A percentile compares a stretch with the other conserved stretches of the same genome.
phyloP scores from a whole-genome alignment of 768 basidiomycete genomes.

The Rubroboletus pulcherrimus region DNA sequence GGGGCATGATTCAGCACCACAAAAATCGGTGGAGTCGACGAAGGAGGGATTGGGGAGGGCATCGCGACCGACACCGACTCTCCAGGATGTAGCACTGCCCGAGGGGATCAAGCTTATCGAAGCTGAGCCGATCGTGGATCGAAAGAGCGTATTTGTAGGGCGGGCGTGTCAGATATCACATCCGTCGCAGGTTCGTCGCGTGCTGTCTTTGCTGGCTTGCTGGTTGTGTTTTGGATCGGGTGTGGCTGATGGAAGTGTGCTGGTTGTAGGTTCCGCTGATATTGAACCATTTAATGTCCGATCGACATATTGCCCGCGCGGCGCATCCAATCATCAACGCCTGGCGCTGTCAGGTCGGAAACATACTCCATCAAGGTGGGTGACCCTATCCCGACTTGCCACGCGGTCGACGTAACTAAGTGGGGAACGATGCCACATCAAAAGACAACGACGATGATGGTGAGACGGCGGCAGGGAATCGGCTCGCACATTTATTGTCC shows the following conservation, averaged over 20 bases:
- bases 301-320: slow-evolving; percentile 68
- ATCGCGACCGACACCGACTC: background rate
- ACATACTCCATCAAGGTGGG: slow-evolving; percentile 70
- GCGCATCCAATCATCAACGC: slow-evolving; percentile 80
- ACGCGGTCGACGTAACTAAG: background rate
- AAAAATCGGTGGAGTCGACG: slow-evolving; percentile 6
- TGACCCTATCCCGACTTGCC: background rate
- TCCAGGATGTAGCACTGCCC: slow-evolving; percentile 38
- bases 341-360: slow-evolving; percentile 71
- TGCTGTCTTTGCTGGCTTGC: background rate
- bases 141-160: slow-evolving; percentile 84
- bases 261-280: slow-evolving; percentile 60
- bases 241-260: background rate
- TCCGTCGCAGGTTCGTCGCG: slow-evolving; percentile 58
- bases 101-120: slow-evolving; percentile 63
- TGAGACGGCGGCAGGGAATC: slow-evolving; percentile 87
- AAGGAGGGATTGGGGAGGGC: background rate
- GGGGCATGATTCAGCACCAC: slow-evolving; percentile 18
- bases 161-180: slow-evolving; percentile 77
- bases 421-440: background rate
- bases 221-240: background rate
- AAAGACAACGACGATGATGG: slow-evolving; percentile 94
- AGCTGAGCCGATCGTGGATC: slow-evolving; percentile 79
- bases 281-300: slow-evolving; percentile 62
- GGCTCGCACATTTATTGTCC: slow-evolving; percentile 86